Base-by-base conservation (phyloP, 176 grass and related monocot species). In the Calamus simplicifolius region DNA sequence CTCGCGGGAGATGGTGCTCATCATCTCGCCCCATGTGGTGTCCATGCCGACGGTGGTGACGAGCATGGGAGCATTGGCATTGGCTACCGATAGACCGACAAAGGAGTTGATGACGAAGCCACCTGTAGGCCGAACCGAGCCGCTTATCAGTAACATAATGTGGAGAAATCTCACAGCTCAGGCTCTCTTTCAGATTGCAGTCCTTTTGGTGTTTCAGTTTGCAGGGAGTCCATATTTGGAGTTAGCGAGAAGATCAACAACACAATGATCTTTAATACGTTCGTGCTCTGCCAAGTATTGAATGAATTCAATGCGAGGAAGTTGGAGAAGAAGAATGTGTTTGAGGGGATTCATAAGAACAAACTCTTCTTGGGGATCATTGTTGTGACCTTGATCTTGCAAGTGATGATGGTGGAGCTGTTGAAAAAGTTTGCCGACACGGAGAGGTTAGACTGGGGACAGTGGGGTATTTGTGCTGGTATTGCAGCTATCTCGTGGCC, bases 281-380 rank as follows among this genome's bases (percentile, higher is more conserved):
- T 95, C 56, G 91, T 95, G 29, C 79, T 95, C 8, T 96, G 74
- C 57, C 91, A 96, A 82, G 86, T 90, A 16, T 96, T 96, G 80
- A 90, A 96, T 19, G 91, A 96, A 63, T 96, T 96, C 83, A 96
- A 96, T 52, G 73, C 83, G 3, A 48, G 86, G 54, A 85, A 90
- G 58, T 62, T 90, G 58, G 77, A 96, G 75, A 57, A 74, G 61
- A 84, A 71, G 76, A 90, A 96, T 54, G 82, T 90, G 17, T 96
- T 96, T 61, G 70, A 82, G 27, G 83, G 82, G 21, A 80, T 90
- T 43, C 59, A 80, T 3, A 28, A 10, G 63, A 96, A 96, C 52
- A 63, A 64, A 76, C 80, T 96, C 68, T 96, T 96, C 74, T 62
- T 96, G 1, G 80, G 30, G 5, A 96, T 96, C 51, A 29, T 96